Evolutionary conservation across 1,284 basidiomycete genomes (phyloP), one percentile per base, ranked within the genome.

Genomic region (Microbotryum intermedium): DNA sequence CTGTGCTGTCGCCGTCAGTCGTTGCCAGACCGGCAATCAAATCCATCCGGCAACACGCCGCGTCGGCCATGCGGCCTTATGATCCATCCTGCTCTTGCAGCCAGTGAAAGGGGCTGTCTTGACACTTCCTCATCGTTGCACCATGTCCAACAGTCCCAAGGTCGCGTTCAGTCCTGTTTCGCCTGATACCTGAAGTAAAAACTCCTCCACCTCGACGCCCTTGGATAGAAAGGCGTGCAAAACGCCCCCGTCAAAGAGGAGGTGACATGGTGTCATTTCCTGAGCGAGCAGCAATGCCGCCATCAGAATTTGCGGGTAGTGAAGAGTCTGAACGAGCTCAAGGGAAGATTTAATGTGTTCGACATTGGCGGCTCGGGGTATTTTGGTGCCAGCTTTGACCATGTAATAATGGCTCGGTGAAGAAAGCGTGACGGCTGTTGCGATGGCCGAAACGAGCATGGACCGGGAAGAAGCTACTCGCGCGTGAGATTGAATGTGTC

Each of bases 401-500:
- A 16, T 11, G 11, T 16, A 5, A 6, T 39, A 39, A 5, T 11
- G 34, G 34, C 4, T 16, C 18, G 34, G 13, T 16, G 34, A 39
- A 39, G 34, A 39, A 10, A 61, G 51, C 9, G 59, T 18, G 26
- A 57, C 48, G 30, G 64, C 52, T 47, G 58, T 49, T 13, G 55
- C n/a, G 28, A 65, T 43, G 34, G 65, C 62, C 0, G 55, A 47
- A 20, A 54, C 39, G n/a, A 63, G 29, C 8, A 57, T 57, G 28
- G 50, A 44, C 1, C 39, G 5, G 2, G 57, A 44, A 59, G 59
- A 69, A 18, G 34, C 13, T 18, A 48, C 4, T 13, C 44, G 23
- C 13, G n/a, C 46, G 21, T 60, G 18, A 11, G 44, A 29, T 20
- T 50, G 53, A n/a, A 67, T 54, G 50, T 65, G 63, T 23, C 54